Percentiles rank a stretch among this genome's conserved stretches.
These are phyloP conservation scores for Syzygium aqueum DNA, from an alignment of 345 rosid species.

Conservation along the genomic window DNA sequence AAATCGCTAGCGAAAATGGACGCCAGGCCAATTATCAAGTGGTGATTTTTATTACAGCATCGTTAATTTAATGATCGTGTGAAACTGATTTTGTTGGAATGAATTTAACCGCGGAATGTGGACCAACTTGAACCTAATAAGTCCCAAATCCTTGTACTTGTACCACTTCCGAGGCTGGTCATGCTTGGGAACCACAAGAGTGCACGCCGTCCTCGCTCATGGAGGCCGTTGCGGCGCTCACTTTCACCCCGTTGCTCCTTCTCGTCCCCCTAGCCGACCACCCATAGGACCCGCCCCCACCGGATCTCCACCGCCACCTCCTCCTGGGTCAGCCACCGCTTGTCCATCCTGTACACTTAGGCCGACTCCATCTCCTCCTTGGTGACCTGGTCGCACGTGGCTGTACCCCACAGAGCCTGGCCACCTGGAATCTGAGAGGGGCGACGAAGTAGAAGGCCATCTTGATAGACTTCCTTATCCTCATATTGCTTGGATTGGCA, in stretches of 20 bases:
- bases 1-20: neutral
- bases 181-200: neutral
- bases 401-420: neutral
- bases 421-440: neutral
- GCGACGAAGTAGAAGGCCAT: no score
- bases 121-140: neutral
- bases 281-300: neutral
- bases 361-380: neutral
- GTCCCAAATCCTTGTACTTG: neutral
- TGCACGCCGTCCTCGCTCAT: neutral
- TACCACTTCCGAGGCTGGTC: neutral
- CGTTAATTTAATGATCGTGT: neutral
- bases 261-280: neutral
- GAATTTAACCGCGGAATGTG: neutral
- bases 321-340: neutral
- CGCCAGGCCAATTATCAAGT: neutral
- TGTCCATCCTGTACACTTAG: neutral
- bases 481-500: no score
- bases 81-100: neutral
- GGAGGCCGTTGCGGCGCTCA: neutral
- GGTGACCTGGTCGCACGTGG: neutral
- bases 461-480: no score
- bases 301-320: neutral
- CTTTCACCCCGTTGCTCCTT: neutral
- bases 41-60: neutral